These are phyloP conservation scores for Cladosporium sp. DNA, from an alignment of 2,329 filamentous ascomycete genomes.

Conservation along the genomic window DNA sequence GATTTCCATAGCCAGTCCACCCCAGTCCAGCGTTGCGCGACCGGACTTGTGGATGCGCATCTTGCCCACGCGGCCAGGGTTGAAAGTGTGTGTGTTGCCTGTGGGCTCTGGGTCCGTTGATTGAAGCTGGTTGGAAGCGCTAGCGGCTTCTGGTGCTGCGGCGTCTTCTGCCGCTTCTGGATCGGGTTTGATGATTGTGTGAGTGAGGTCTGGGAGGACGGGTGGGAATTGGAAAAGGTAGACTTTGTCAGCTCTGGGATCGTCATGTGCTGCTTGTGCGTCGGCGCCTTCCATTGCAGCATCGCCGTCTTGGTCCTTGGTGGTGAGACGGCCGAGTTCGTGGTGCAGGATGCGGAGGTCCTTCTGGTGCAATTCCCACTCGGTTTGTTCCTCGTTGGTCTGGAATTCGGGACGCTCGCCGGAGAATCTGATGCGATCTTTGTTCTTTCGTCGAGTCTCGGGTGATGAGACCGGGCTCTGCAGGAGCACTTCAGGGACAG, in stretches of 20 bases:
- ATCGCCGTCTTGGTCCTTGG: conserved; percentile 40
- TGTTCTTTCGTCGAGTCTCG: conserved; percentile 29
- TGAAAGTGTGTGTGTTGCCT: conserved; percentile 30
- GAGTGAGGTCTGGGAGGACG: conserved; percentile 53
- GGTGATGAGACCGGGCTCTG: conserved; percentile 32
- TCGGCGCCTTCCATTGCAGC: conserved; percentile 32
- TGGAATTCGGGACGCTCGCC: conserved; percentile 41
- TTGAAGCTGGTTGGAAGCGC: conserved; percentile 30
- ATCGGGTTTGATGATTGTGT: conserved; percentile 33
- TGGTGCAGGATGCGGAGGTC: conserved; percentile 44
- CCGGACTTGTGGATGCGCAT: conserved; percentile 59
- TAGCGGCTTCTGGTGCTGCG: conserved; percentile 21
- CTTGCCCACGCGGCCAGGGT: conserved; percentile 56
- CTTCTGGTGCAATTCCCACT: conserved; percentile 46
- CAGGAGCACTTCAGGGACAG: conserved; percentile 21
- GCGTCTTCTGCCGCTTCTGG: conserved; percentile 20
- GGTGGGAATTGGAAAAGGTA: conserved; percentile 64
- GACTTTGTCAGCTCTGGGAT: conserved; percentile 49
- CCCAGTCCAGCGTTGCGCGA: conserved; percentile 59
- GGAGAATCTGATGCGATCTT: conserved; percentile 21
- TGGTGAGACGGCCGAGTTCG: conserved; percentile 42
- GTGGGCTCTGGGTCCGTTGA: conserved; percentile 36
- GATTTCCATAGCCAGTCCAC: conserved; percentile 56
- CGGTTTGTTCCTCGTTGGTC: conserved; percentile 50
- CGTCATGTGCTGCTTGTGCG: conserved; percentile 22